phyloP scores from a whole-genome alignment of 1,284 basidiomycete genomes.

The Sparassis latifolia region DNA sequence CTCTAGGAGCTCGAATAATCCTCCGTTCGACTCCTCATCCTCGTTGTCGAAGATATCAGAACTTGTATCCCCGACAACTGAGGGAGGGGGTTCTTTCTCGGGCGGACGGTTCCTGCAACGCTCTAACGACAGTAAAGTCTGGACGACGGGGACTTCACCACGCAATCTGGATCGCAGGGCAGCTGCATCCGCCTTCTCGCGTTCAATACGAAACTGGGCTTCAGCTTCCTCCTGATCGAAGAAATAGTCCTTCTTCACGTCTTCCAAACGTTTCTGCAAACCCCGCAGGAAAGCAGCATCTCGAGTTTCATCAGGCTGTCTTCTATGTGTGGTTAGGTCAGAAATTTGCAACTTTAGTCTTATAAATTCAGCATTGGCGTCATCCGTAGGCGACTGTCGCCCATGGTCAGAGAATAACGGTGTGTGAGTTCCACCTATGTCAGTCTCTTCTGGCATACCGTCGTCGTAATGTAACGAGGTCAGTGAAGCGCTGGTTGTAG shows the following conservation, averaged over 20 bases:
- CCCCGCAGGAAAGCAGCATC: conserved; percentile 35
- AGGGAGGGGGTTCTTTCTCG: neutral
- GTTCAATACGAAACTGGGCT: conserved; percentile 48
- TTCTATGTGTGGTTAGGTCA: conserved; percentile 30
- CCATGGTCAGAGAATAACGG: conserved; percentile 11
- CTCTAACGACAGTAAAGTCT: neutral
- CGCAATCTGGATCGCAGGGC: conserved; percentile 52
- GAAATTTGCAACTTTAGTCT: conserved; percentile 51
- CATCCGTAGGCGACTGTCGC: conserved; percentile 35
- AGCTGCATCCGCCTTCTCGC: conserved; percentile 43
- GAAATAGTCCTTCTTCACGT: conserved; percentile 64
- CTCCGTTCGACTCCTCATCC: conserved; percentile 52
- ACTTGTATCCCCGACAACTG: neutral
- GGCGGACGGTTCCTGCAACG: neutral
- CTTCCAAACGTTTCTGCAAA: conserved; percentile 49
- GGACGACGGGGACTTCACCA: conserved; percentile 17
- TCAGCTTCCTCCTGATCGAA: conserved; percentile 72
- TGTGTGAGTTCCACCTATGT: conserved; percentile 2
- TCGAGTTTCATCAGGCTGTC: conserved; percentile 27
- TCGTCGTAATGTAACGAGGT: neutral
- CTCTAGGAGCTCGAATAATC: conserved; percentile 78
- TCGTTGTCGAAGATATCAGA: conserved; percentile 44
- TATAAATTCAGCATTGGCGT: conserved; percentile 61
- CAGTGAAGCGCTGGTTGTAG: conserved; percentile 7
- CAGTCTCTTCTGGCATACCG: neutral